Evolutionary conservation across 2,329 filamentous ascomycete genomes (phyloP), one percentile per base, ranked within the genome.

Genomic region (Alternaria rosae): DNA sequence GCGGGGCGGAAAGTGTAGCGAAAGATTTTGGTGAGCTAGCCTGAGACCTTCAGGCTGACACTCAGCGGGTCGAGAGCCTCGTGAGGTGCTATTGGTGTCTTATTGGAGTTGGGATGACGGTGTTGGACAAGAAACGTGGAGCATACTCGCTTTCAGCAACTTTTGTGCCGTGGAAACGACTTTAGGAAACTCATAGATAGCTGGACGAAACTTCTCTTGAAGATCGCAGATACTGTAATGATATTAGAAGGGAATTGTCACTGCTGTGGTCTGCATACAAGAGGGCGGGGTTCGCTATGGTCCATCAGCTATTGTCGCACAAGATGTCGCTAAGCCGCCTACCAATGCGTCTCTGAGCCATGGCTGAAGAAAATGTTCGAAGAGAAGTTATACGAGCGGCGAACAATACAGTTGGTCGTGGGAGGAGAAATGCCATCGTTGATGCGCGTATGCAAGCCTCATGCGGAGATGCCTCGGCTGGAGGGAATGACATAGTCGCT

Each of bases 161-260:
- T 86, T 86, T 69, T 85, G 82, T 10, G 84, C 82, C 1, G 84
- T 86, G 11, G 80, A 75, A 57, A 86, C 76, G 28, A 97, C 86
- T 77, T 91, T 93, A 66, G 92, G 87, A 76, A 94, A 97, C 76
- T 96, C 90, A 81, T 90, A 87, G 72, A 98, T 97, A 58, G 89
- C 90, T 9, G 85, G 84, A 64, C 92, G 88, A 82, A 98, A 98
- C 79, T 93, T 96, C 70, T 97, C 94, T 82, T 98, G 94, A 66
- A 98, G 85, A 76, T 98, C 94, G 82, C 94, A 98, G 76, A 98
- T 88, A 74, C 94, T 97, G 62, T 35, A 7, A 54, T 20, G 11
- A 57, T 26, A 64, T 78, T 64, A 78, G 73, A 61, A 57, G 41
- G 20, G 25, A 62, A 23, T 53, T 54, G 20, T 26, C 20, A 12